Conservation (phyloP, 176 grass and related monocot genomes). For the Zoysia pacifica region DNA sequence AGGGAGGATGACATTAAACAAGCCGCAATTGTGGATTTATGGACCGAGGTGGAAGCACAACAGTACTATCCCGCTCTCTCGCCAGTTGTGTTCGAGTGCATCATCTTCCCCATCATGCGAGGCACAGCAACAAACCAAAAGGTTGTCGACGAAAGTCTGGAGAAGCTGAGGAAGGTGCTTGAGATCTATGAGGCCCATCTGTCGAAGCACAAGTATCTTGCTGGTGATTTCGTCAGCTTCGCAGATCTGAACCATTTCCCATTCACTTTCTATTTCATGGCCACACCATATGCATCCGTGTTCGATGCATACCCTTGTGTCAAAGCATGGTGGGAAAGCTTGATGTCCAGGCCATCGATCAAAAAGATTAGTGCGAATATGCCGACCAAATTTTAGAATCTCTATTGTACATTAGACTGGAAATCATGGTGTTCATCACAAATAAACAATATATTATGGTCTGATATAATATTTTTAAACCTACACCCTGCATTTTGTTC, state of each 20-base stretch:
- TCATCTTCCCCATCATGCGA: not conserved
- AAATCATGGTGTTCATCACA: too few relatives aligned
- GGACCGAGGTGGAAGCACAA: conserved; percentile 33
- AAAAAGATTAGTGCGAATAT: too few relatives aligned
- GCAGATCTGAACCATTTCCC: conserved; percentile 28
- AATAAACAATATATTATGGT: too few relatives aligned
- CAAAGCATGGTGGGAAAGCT: not conserved
- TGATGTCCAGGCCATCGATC: too few relatives aligned
- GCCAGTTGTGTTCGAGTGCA: not conserved
- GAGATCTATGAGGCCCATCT: conserved; percentile 26
- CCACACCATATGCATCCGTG: not conserved
- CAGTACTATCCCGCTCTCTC: conserved; percentile 3
- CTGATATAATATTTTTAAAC: too few relatives aligned
- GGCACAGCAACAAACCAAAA: conserved; percentile 3
- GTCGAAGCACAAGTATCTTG: not conserved
- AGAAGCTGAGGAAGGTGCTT: conserved; percentile 31
- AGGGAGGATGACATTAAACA: not conserved
- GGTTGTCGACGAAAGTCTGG: conserved; percentile 2
- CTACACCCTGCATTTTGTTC: too few relatives aligned
- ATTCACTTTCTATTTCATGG: not conserved
- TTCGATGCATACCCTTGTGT: not conserved
- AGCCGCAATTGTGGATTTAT: conserved; percentile 26
- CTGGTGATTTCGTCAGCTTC: conserved; percentile 32
- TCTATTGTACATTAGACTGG: too few relatives aligned
- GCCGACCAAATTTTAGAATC: too few relatives aligned